Evolutionary conservation across 1,284 basidiomycete genomes (phyloP), one percentile per base, ranked within the genome.

Genomic region (Cutaneotrichosporon mucoides): DNA sequence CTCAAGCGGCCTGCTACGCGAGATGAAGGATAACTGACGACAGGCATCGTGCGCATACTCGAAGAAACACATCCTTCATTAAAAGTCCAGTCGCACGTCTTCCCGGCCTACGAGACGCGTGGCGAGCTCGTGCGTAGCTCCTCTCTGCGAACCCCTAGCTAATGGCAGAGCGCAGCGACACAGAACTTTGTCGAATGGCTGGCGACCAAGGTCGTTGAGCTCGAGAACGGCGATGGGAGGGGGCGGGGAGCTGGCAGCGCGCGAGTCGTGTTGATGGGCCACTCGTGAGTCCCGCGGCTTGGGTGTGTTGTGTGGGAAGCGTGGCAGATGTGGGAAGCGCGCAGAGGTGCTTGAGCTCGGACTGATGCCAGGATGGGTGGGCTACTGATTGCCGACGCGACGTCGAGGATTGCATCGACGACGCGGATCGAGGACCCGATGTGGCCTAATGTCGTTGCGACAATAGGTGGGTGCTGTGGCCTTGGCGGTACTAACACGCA

Each of bases 91-190:
- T 88, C 85, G 54, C 77, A 87, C 11, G 82, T 92, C 6, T 97
- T 96, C 73, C 93, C 93, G 35, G 87, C 86, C 3, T 97, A 96
- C 70, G 90, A 96, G 85, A 94, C 91, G 9, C 90, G 89, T 69
- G 92, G 92, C 48, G 86, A 90, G 63, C 79, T 95, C 73, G 92
- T 94, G 70, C 70, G 86, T 79, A 41, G 6, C 12, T 24, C 24
- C 24, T 24, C 24, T 24, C 8, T 7, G 12, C 53, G 11, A 24
- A 24, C 24, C 15, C 4, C 12, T 5, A 35, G 57, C 56, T 47
- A 46, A 24, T 48, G 35, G 36, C 66, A 94, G 91, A 83, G 82
- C 57, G 86, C 87, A 70, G 90, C 92, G 15, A 88, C 90, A 1
- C 83, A 87, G 46, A 84, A 84, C 5, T 92, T 95, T 73, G 85